phyloP scores from a whole-genome alignment of 2,329 filamentous ascomycete genomes.

The Colletotrichum trifolii region DNA sequence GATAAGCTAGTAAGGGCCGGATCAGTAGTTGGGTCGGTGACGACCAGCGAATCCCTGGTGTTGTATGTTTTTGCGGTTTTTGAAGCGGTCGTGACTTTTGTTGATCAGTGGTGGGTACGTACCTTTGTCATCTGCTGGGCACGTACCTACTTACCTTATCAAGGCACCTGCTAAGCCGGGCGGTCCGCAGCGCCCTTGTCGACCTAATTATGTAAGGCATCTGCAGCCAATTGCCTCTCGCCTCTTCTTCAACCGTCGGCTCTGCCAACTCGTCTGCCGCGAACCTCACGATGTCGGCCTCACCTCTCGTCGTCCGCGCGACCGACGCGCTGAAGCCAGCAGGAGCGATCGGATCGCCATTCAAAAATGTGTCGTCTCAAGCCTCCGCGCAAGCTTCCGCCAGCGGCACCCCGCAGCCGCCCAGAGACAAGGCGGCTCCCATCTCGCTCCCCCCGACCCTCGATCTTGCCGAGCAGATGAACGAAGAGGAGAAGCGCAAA shows the following conservation, averaged over 20 bases:
- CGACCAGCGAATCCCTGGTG: no score
- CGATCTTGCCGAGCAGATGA: constrained; percentile 82
- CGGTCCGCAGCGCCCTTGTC: no score
- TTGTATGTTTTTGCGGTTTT: no score
- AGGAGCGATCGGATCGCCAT: constrained; percentile 54
- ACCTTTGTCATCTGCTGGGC: no score
- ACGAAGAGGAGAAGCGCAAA: constrained; percentile 84
- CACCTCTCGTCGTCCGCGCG: constrained; percentile 56
- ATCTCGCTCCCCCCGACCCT: constrained; percentile 53
- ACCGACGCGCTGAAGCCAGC: constrained; percentile 47
- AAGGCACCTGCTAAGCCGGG: no score
- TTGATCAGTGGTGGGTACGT: no score
- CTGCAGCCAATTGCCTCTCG: not conserved
- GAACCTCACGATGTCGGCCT: constrained; percentile 55
- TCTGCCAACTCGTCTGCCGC: constrained; percentile 5
- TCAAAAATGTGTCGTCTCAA: constrained; percentile 50
- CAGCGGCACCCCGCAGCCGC: constrained; percentile 57
- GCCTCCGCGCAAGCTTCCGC: constrained; percentile 51
- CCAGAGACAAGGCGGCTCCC: constrained; percentile 33
- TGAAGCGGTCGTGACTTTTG: no score
- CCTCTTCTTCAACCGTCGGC: constrained; percentile 17
- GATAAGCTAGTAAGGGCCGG: no score
- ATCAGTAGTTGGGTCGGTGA: no score
- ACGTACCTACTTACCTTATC: no score
- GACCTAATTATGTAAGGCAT: no score